Conservation (phyloP, 2,329 filamentous ascomycete genomes). For the Claviceps monticola region DNA sequence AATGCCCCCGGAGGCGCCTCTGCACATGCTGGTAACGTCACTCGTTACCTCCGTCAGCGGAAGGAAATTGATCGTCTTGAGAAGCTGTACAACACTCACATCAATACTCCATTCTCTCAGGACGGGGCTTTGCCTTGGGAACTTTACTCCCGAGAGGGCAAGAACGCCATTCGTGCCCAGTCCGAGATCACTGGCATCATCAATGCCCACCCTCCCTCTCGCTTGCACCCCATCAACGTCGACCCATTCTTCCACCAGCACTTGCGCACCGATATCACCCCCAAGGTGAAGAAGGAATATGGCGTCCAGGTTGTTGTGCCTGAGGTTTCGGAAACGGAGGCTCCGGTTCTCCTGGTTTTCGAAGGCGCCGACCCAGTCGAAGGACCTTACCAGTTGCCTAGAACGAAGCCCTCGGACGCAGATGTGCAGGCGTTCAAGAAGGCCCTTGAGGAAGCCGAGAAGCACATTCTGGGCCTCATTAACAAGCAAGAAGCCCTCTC, state of each 20-base stretch:
- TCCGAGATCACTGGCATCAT: constrained; percentile 63
- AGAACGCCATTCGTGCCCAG: constrained; percentile 65
- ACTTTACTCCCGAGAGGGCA: constrained; percentile 73
- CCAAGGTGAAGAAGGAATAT: constrained; percentile 50
- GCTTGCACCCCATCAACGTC: constrained; percentile 52
- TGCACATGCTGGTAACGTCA: constrained; percentile 71
- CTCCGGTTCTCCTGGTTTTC: constrained; percentile 58
- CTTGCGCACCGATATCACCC: constrained; percentile 49
- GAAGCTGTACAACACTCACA: constrained; percentile 67
- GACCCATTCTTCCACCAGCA: constrained; percentile 72
- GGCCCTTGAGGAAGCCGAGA: constrained; percentile 39
- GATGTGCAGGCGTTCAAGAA: constrained; percentile 41
- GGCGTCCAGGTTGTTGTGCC: constrained; percentile 65
- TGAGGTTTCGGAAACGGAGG: constrained; percentile 41
- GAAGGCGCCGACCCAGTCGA: constrained; percentile 45
- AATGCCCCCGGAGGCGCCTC: constrained; percentile 59
- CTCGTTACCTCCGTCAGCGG: constrained; percentile 73
- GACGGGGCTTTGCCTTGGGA: constrained; percentile 71
- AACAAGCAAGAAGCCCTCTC: constrained; percentile 43
- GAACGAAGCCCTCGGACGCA: constrained; percentile 33
- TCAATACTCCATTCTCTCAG: constrained; percentile 60
- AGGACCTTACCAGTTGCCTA: constrained; percentile 39
- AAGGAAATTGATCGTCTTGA: constrained; percentile 74
- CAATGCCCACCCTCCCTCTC: constrained; percentile 57
- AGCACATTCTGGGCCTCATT: constrained; percentile 43